Percentiles rank a stretch among this genome's conserved stretches.
These are phyloP conservation scores for Moesziomyces aphidis DNA, from an alignment of 1,284 basidiomycete species.

Conservation along the genomic window DNA sequence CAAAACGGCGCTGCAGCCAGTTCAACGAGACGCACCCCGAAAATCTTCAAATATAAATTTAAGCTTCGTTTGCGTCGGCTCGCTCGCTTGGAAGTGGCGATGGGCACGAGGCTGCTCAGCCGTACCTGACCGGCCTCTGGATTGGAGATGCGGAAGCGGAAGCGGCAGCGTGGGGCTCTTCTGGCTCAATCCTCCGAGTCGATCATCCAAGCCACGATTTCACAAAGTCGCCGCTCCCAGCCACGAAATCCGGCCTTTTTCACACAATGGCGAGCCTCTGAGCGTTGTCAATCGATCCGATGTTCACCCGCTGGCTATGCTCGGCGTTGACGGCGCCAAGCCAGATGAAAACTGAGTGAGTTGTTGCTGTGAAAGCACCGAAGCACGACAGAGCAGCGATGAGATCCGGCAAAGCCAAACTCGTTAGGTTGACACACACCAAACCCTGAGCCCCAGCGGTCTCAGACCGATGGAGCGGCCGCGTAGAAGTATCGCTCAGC, in stretches of 20 bases:
- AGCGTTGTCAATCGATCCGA: not conserved
- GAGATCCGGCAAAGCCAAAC: not conserved
- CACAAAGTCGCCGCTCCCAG: not conserved
- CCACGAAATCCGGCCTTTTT: not conserved
- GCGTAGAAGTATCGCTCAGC: not conserved
- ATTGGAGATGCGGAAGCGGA: not conserved
- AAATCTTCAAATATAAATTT: slow-evolving; percentile 23
- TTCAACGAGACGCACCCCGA: slow-evolving; percentile 17
- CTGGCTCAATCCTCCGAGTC: slow-evolving; percentile 9
- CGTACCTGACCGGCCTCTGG: too few species aligned
- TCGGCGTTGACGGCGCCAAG: not conserved
- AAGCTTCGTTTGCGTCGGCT: slow-evolving; percentile 15
- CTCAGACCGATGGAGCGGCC: not conserved
- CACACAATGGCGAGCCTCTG: not conserved
- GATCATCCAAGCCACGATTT: slow-evolving; percentile 19
- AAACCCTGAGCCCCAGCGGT: not conserved
- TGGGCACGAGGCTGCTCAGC: not conserved
- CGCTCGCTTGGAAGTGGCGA: not conserved
- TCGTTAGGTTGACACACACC: not conserved
- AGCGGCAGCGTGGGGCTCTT: slow-evolving; percentile 1
- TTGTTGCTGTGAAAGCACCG: not conserved
- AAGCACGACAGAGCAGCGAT: not conserved
- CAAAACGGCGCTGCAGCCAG: slow-evolving; percentile 5
- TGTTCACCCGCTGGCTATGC: not conserved
- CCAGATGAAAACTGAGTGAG: too few species aligned